These are phyloP conservation scores for Fusarium buharicum DNA, from an alignment of 2,329 filamentous ascomycete genomes.

Conservation along the genomic window DNA sequence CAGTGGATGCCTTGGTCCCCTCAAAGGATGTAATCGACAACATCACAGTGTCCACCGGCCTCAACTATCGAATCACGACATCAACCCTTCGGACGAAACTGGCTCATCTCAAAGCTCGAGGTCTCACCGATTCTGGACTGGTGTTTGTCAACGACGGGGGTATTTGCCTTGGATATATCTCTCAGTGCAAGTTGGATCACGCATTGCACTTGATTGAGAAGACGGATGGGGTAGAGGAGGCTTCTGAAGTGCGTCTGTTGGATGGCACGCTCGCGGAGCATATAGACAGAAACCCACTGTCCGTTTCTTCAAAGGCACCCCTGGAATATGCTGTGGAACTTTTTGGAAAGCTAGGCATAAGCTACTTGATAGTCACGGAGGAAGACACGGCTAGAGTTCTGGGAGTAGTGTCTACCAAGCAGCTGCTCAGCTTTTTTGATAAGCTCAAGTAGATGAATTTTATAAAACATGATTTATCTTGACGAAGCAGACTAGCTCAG, in stretches of 20 bases:
- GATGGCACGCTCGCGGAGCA: not conserved
- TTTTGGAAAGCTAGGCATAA: slow-evolving; percentile 11
- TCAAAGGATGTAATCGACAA: not conserved
- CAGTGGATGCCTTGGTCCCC: slow-evolving; percentile 4
- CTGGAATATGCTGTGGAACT: slow-evolving; percentile 28
- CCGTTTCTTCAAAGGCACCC: slow-evolving; percentile 6
- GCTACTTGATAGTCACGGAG: slow-evolving; percentile 11
- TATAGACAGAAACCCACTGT: slow-evolving; percentile 12
- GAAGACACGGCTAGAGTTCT: slow-evolving; percentile 15
- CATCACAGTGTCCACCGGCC: not conserved
- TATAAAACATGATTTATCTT: too few relatives aligned
- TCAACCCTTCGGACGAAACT: slow-evolving; percentile 8
- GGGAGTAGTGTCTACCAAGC: slow-evolving; percentile 7
- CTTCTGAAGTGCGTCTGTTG: slow-evolving; percentile 4
- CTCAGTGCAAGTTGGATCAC: slow-evolving; percentile 5
- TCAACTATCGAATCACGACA: not conserved
- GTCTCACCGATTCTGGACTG: slow-evolving; percentile 12
- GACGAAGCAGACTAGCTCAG: too few relatives aligned
- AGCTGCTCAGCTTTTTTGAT: slow-evolving; percentile 13
- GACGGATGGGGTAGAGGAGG: not conserved
- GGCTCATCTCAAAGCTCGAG: not conserved
- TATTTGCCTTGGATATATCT: slow-evolving; percentile 1
- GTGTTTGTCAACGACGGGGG: slow-evolving; percentile 7
- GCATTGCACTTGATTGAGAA: not conserved
- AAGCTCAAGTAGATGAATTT: too few relatives aligned